Conservation (phyloP, 164 flowering plant genomes). For the Annona cherimola region DNA sequence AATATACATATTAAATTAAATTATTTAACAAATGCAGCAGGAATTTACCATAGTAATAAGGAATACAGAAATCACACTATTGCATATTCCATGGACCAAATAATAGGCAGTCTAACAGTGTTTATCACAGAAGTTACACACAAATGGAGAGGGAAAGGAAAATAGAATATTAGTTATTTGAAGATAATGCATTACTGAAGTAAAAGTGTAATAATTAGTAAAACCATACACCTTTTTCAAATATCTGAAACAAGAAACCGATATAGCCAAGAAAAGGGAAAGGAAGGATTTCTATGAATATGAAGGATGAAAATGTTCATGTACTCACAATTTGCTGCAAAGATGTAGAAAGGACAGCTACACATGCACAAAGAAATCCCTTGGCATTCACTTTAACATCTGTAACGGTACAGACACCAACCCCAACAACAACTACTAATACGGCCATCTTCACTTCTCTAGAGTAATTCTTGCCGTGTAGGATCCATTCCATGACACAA, state of each 20-base stretch:
- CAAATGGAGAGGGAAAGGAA: not conserved
- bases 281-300: not conserved
- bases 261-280: not conserved
- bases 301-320: not conserved
- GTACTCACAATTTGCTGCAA: conserved; percentile 88
- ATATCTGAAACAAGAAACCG: not conserved
- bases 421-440: conserved; percentile 77
- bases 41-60: too few relatives aligned
- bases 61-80: too few relatives aligned
- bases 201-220: not conserved
- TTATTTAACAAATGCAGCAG: too few relatives aligned
- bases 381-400: conserved; percentile 87
- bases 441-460: conserved; percentile 73
- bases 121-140: too few relatives aligned
- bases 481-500: conserved; percentile 88
- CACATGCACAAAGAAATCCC: conserved; percentile 81
- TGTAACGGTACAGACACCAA: conserved; percentile 92
- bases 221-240: not conserved
- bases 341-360: conserved; percentile 77
- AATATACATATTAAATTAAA: too few relatives aligned
- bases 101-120: too few relatives aligned
- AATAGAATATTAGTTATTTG: too few relatives aligned
- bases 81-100: too few relatives aligned
- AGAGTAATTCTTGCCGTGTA: conserved; percentile 64
- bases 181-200: not conserved